Conservation (phyloP, 148 eudicot genomes). For the Rhododendron griersonianum region DNA sequence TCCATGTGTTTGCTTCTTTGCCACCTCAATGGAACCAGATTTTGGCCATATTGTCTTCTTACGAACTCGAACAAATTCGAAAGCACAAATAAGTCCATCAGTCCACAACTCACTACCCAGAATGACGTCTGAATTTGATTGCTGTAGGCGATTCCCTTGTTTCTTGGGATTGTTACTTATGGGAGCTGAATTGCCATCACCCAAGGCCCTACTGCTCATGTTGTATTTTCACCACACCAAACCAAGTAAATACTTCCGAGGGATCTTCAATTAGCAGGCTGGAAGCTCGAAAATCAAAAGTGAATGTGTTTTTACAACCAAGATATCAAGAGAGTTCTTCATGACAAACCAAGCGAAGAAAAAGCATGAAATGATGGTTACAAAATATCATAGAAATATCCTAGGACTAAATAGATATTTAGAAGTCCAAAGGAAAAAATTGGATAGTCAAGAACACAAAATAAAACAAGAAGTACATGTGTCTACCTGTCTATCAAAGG, state of each 20-base stretch:
- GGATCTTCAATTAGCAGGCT: not conserved
- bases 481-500: not conserved
- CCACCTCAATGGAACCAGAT: slow-evolving; percentile 29
- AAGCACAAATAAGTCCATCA: slow-evolving; percentile 88
- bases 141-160: slow-evolving; percentile 32
- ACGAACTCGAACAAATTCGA: slow-evolving; percentile 64
- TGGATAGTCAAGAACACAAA: not conserved
- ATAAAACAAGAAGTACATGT: not conserved
- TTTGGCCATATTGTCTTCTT: slow-evolving; percentile 35
- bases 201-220: slow-evolving; percentile 31
- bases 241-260: not conserved
- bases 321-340: not conserved
- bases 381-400: not conserved
- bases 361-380: not conserved
- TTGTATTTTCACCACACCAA: slow-evolving; percentile 8
- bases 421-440: not conserved
- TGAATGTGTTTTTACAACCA: not conserved
- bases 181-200: slow-evolving; percentile 18
- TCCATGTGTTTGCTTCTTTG: slow-evolving; percentile 26
- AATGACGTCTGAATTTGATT: slow-evolving; percentile 35
- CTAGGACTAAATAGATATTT: not conserved
- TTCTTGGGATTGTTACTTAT: slow-evolving; percentile 27
- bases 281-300: not conserved
- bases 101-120: slow-evolving; percentile 71
- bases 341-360: not conserved